Evolutionary conservation across 495 filamentous ascomycete species (phyloP), one percentile per base, ranked within the genome.

Genomic region (Barbatosphaeria neglecta): DNA sequence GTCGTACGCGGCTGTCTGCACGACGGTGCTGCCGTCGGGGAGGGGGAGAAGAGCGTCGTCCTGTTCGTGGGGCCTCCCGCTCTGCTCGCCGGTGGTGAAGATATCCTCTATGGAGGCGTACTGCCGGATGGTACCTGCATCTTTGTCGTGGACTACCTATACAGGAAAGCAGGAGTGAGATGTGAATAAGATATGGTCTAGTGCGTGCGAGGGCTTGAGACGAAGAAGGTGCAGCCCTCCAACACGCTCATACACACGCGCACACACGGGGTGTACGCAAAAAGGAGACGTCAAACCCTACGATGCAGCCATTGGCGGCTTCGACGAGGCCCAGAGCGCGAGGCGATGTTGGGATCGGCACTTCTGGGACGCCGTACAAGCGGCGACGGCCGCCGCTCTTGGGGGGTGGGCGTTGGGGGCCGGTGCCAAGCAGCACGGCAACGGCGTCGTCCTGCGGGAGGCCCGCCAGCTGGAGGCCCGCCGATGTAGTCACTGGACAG

Each of bases 1-100:
- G 35, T 68, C 63, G 46, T 66, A 72, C 35, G 76, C 66, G 22
- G 68, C 52, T 1, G 83, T 50, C 39, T 80, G 72, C n/a, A 50
- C 44, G 28, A 69, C 50, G 24, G 47, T 22, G 19, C 49, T 40
- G 37, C 59, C 44, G 31, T 52, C 41, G 17, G 56, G 31, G 45
- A n/a, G n/a, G n/a, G n/a, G n/a, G n/a, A n/a, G n/a, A n/a, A n/a
- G n/a, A n/a, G n/a, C n/a, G n/a, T n/a, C n/a, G n/a, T n/a, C n/a
- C n/a, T n/a, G n/a, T n/a, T n/a, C n/a, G n/a, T n/a, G n/a, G n/a
- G n/a, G n/a, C n/a, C n/a, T n/a, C n/a, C n/a, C n/a, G n/a, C n/a
- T 28, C 46, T 44, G 22, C 16, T 18, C 45, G 46, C 23, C 22
- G 47, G 18, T 3, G 22, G 20, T 22, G 22, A 54, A 41, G 22